Base-by-base conservation (phyloP, 345 rosid genomes). In the Sonneratia alba region DNA sequence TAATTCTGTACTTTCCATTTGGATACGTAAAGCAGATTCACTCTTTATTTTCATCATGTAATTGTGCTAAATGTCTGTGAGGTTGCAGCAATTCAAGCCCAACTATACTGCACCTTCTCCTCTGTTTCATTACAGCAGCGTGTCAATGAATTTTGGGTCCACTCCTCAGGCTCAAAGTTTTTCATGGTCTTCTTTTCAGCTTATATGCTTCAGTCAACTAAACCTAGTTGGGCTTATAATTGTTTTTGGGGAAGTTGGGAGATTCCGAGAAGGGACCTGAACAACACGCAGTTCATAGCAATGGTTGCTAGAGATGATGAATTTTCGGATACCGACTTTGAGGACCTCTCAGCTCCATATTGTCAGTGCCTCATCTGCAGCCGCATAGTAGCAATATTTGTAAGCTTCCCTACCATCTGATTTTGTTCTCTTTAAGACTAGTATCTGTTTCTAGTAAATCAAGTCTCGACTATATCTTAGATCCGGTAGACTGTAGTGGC, bases 61-160 rank as follows among this genome's bases (percentile, higher is more conserved):
- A 2, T 73, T 15, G 42, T 8, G 51, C 42, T 70, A 7, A 57
- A 36, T 36, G 51, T 37, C 51, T 63, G 24, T 69, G 22, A 70
- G 51, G 73, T 69, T 78, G 79, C 85, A 93, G 98, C 88, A 79
- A 83, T 91, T 78, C 77, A 77, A 73, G 73, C 87, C 87, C 37
- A 87, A 80, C 71, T 93, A 93, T 76, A 84, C 81, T 21, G 87
- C 91, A 70, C 89, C 90, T 0, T 74, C 90, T 59, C 85, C 88
- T 72, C 66, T 82, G 73, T 85, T 87, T 69, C 84, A 69, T 68
- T 79, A 85, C 74, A 85, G 86, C 63, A 85, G 83, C 55, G 68
- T 85, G 51, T 84, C 91, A 6, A 72, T 84, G 84, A 84, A 85
- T 70, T 88, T 91, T 73, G 80, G 96, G 97, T 89, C 79, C 73